Evolutionary conservation across 129 eudicot genomes (phyloP), one percentile per base, ranked within the genome.

Genomic region (Lonicera japonica): DNA sequence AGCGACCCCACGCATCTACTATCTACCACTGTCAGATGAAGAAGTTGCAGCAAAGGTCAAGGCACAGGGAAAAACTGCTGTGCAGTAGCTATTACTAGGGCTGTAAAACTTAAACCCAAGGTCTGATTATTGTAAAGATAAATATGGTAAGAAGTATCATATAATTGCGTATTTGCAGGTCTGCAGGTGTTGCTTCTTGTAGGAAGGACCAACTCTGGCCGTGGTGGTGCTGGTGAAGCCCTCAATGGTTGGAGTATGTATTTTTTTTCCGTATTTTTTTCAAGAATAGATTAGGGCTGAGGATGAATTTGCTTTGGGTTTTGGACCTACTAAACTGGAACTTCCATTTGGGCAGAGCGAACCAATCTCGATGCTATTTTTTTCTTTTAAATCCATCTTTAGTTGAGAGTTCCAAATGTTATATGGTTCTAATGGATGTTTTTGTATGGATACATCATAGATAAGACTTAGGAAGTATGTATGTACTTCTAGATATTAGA

Each of bases 1-100:
- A 73, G 87, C 96, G 15, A 78, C 84, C 25, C 99, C 99, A n/a
- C 88, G 99, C 11, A 88, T 92, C 82, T 92, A 92, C 77, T 92
- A 92, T 81, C 17, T 87, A 58, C 96, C 99, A 1, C 69, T 92
- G 69, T 73, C 99, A 16, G 99, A 92, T 24, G 95, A 92, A 75
- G 78, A 82, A 80, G 99, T 92, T 65, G 78, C 80, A 12, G 86
- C 78, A 25, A 86, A 76, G 68, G 60, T 73, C 41, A 76, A 83
- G 54, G 76, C 79, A 14, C 77, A 77, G 39, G 90, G 86, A 64
- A 81, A 71, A 77, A 39, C 65, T 36, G 40, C 36, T 60, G 71
- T 73, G 78, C 83, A 67, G 81, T 83, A 72, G 86, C 36, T 29
- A 29, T 6, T 29, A 29, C 36, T 29, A 29, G 68, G 86, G 72